These are phyloP conservation scores for Fagopyrum tataricum DNA, from an alignment of 148 eudicot genomes.

Conservation along the genomic window DNA sequence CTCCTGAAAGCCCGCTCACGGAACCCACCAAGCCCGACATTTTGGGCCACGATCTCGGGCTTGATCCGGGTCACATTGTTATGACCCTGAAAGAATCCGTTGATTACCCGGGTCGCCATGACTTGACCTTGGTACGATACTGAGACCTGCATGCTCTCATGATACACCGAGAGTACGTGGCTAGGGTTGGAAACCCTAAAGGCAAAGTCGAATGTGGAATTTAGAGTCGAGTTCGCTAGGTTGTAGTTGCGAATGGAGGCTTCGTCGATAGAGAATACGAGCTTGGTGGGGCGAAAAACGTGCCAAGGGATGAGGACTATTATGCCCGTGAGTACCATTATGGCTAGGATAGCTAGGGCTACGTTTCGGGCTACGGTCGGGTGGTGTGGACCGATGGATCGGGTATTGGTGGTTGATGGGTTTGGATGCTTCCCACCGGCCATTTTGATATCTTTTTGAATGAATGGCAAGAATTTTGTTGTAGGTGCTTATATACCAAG, in stretches of 20 bases:
- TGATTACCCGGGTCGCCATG: conserved; percentile 26
- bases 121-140: conserved; percentile 34
- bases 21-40: conserved; percentile 19
- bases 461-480: not conserved
- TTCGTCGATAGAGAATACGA: conserved; percentile 45
- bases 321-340: conserved; percentile 44
- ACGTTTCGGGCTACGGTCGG: conserved; percentile 17
- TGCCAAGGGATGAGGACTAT: conserved; percentile 62
- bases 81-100: conserved; percentile 41
- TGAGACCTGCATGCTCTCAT: conserved; percentile 33
- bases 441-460: not conserved
- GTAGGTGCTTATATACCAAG: not conserved
- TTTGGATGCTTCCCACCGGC: not conserved
- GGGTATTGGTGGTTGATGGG: not conserved
- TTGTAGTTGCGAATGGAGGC: conserved; percentile 44
- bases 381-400: not conserved
- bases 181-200: conserved; percentile 54
- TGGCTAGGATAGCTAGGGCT: conserved; percentile 28
- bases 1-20: conserved; percentile 23
- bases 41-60: conserved; percentile 25
- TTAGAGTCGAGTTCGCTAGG: conserved; percentile 34
- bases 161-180: conserved; percentile 32
- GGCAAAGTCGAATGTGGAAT: conserved; percentile 43
- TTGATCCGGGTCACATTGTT: conserved; percentile 27
- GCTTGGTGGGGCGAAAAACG: conserved; percentile 37